These are phyloP conservation scores for Carex myosuroides DNA, from an alignment of 176 grass and related monocot species.

Conservation along the genomic window DNA sequence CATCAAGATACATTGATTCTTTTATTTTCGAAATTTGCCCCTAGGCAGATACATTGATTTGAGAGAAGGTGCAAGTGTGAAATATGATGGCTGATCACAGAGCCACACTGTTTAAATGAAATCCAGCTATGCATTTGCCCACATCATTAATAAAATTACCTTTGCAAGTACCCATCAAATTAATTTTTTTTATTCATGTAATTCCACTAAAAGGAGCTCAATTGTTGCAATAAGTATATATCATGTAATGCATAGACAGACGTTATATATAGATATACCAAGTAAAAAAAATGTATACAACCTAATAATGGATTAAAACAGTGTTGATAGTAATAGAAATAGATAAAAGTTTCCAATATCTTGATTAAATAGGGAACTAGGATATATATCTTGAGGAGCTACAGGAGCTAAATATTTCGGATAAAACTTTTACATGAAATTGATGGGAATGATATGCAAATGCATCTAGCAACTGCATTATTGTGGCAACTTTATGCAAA, in stretches of 20 bases:
- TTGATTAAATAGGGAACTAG: not conserved
- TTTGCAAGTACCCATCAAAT: not conserved
- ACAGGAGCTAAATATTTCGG: not conserved
- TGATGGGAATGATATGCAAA: conserved; percentile 15
- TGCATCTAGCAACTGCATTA: conserved; percentile 12
- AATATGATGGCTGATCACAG: not conserved
- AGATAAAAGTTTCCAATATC: not conserved
- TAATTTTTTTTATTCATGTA: not conserved
- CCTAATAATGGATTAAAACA: not conserved
- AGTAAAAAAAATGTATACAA: not conserved
- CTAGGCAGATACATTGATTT: conserved; percentile 10
- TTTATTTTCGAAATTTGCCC: not conserved
- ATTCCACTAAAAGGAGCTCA: not conserved
- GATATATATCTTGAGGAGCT: not conserved
- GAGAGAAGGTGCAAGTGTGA: conserved; percentile 20
- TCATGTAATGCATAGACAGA: not conserved
- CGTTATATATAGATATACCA: not conserved
- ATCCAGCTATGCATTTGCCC: not conserved
- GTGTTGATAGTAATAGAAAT: too few relatives aligned
- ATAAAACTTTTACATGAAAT: conserved; percentile 6
- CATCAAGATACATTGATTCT: conserved; percentile 7
- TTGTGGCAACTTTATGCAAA: conserved; percentile 10
- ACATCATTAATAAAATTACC: not conserved
- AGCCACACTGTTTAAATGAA: not conserved
- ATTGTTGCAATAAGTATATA: not conserved